These are phyloP conservation scores for Penicillium sp. DNA, from an alignment of 2,329 filamentous ascomycete species.

Conservation along the genomic window DNA sequence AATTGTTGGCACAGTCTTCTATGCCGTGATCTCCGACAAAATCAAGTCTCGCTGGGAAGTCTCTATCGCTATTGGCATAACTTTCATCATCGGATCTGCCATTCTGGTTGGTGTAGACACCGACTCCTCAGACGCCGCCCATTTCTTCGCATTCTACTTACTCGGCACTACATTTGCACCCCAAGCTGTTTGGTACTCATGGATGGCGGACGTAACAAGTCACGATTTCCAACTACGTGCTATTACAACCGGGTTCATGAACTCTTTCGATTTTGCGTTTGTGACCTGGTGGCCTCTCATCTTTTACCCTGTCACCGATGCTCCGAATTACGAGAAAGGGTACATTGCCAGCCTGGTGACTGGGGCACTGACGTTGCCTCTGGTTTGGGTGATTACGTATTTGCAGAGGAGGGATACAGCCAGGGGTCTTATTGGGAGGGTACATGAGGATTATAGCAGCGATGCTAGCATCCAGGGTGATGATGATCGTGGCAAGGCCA, in stretches of 20 bases:
- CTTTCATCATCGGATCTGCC: conserved; percentile 40
- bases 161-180: conserved; percentile 45
- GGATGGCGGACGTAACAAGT: conserved; percentile 42
- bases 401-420: conserved; percentile 29
- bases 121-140: conserved; percentile 30
- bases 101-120: conserved; percentile 31
- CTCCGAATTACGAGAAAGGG: conserved; percentile 36
- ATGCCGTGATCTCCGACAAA: conserved; percentile 41
- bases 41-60: conserved; percentile 44
- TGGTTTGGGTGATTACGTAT: conserved; percentile 35
- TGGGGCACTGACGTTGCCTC: conserved; percentile 33
- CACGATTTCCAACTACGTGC: conserved; percentile 40
- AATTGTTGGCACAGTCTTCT: conserved; percentile 41
- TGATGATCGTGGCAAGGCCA: background rate
- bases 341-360: conserved; percentile 41
- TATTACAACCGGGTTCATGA: conserved; percentile 45
- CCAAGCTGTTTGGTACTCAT: conserved; percentile 46
- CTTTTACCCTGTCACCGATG: conserved; percentile 41
- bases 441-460: background rate
- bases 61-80: conserved; percentile 41
- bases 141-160: conserved; percentile 45
- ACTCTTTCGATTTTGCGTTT: conserved; percentile 43
- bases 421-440: conserved; percentile 23
- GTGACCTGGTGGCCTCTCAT: conserved; percentile 41
- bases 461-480: background rate